Conservation (phyloP, 1,284 basidiomycete genomes). For the Papiliotrema laurentii region DNA sequence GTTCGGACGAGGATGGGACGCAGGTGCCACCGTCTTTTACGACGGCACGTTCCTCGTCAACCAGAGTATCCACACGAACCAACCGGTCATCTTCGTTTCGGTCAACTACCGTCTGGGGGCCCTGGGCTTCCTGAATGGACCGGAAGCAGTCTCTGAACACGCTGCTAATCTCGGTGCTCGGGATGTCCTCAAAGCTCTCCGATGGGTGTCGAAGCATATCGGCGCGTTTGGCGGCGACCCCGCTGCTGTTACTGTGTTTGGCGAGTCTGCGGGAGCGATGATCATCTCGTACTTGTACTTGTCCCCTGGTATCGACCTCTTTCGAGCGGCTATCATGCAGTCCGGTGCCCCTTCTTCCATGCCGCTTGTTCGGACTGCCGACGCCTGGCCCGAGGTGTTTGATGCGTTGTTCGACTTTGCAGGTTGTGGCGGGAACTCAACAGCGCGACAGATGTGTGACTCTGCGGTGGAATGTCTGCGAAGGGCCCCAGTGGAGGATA, state of each 20-base stretch:
- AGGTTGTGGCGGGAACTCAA: conserved; percentile 17
- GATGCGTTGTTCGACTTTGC: conserved; percentile 23
- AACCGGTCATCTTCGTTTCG: conserved; percentile 47
- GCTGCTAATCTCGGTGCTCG: conserved; percentile 44
- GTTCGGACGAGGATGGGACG: conserved; percentile 37
- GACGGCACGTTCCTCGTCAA: conserved; percentile 11
- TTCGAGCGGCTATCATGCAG: conserved; percentile 47
- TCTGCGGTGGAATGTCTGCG: background rate
- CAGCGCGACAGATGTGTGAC: too few relatives aligned
- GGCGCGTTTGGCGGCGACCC: conserved; percentile 52
- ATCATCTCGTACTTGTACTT: conserved; percentile 19
- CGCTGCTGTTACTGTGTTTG: conserved; percentile 26
- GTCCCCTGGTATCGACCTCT: conserved; percentile 29
- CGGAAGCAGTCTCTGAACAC: conserved; percentile 31
- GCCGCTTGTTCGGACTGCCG: conserved; percentile 23
- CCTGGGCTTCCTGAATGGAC: conserved; percentile 49
- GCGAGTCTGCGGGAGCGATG: background rate
- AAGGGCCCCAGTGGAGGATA: background rate
- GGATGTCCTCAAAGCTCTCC: conserved; percentile 50
- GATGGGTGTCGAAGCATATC: conserved; percentile 53
- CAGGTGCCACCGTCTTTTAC: conserved; percentile 22
- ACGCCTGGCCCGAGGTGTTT: conserved; percentile 33
- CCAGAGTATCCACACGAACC: conserved; percentile 6
- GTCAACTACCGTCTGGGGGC: conserved; percentile 51
- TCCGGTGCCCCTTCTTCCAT: conserved; percentile 39